These are phyloP conservation scores for Cercospora sesami DNA, from an alignment of 2,329 filamentous ascomycete genomes.

Conservation along the genomic window DNA sequence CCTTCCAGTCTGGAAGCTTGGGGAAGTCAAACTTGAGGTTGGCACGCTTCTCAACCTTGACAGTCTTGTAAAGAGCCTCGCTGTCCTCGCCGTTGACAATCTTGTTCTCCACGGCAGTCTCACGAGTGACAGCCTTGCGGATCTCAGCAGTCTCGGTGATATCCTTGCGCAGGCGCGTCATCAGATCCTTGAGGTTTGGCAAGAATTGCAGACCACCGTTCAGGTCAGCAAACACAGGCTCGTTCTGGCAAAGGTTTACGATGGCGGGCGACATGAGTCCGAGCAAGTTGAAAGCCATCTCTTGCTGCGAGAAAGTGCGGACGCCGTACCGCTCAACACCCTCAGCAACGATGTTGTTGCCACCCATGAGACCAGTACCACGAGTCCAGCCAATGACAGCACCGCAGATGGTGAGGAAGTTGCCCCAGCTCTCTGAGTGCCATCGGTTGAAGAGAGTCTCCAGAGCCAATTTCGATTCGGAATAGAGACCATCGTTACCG, in stretches of 20 bases:
- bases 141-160: conserved; percentile 95
- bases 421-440: conserved; percentile 96
- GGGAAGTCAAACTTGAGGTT: conserved; percentile 99
- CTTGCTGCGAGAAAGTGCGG: conserved; percentile 96
- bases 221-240: conserved; percentile 94
- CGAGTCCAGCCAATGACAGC: conserved; percentile 99
- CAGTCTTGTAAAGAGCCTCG: conserved; percentile 91
- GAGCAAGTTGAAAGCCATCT: conserved; percentile 98
- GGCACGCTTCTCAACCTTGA: conserved; percentile 86
- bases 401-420: conserved; percentile 97
- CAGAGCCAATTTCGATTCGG: conserved; percentile 93
- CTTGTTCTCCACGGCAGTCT: conserved; percentile 95
- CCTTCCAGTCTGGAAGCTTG: conserved; percentile 83
- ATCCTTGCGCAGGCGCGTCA: conserved; percentile 89
- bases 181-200: conserved; percentile 88
- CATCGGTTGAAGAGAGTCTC: conserved; percentile 98
- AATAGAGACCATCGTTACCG: conserved; percentile 95
- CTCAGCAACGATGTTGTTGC: conserved; percentile 96
- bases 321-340: conserved; percentile 96
- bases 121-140: conserved; percentile 88
- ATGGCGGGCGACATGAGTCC: conserved; percentile 93
- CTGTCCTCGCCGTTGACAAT: conserved; percentile 92
- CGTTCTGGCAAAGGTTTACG: conserved; percentile 90
- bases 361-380: conserved; percentile 95
- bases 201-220: conserved; percentile 98